These are phyloP conservation scores for Trypethelium eluteriae DNA, from an alignment of 495 filamentous ascomycete species.

Conservation along the genomic window DNA sequence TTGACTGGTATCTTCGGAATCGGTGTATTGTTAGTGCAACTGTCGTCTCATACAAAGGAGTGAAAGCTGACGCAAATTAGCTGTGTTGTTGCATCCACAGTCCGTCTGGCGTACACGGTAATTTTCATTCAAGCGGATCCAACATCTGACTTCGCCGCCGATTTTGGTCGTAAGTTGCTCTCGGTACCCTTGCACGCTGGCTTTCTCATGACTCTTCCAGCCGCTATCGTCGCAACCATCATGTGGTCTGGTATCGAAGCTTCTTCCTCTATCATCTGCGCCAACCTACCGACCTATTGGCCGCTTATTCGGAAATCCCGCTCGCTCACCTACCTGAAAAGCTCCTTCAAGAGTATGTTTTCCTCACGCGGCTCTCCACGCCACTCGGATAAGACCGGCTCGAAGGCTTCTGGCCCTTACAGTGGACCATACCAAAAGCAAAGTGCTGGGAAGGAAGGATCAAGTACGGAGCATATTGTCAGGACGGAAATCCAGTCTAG, in stretches of 20 bases:
- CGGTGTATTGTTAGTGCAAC: not conserved
- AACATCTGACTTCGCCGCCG: not conserved
- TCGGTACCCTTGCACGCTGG: not conserved
- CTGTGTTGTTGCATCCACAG: constrained; percentile 7
- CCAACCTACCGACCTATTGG: constrained; percentile 1
- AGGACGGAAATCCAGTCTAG: not conserved
- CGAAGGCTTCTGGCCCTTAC: not conserved
- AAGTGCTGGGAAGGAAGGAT: not conserved
- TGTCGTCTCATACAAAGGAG: not conserved
- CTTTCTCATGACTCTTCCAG: not conserved
- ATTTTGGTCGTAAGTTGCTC: not conserved
- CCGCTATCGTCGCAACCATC: not conserved
- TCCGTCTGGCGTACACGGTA: not conserved
- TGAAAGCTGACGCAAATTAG: not conserved
- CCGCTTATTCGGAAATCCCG: not conserved
- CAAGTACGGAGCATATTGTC: not conserved
- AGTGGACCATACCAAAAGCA: not conserved
- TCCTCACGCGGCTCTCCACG: not conserved
- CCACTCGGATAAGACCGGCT: not conserved
- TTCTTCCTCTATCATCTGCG: not conserved
- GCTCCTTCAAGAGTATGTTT: not conserved
- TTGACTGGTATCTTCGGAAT: not conserved
- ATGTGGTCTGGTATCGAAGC: constrained; percentile 10
- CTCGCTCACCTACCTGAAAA: not conserved
- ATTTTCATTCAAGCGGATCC: not conserved